phyloP scores from a whole-genome alignment of 202 grass and related monocot species.

The Digitaria exilis region DNA sequence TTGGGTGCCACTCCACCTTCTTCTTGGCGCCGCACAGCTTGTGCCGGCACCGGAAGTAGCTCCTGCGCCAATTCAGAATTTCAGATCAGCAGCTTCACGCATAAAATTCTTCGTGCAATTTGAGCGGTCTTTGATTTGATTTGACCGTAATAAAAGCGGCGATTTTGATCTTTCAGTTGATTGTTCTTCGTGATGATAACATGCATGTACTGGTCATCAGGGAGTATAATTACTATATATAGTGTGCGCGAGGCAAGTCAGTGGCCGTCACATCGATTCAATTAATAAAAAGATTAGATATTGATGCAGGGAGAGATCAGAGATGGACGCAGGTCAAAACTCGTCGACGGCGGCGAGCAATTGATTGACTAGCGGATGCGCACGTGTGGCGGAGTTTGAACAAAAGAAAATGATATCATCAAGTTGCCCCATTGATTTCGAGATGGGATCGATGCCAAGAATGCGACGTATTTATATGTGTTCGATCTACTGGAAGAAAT shows the following conservation, averaged over 20 bases:
- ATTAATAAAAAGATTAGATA: neutral
- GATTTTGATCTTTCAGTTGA: neutral
- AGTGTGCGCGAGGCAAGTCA: neutral
- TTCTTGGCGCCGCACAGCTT: slow-evolving; percentile 68
- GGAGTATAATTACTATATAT: too few relatives aligned
- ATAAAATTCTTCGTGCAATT: neutral
- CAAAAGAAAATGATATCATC: neutral
- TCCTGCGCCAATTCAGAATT: slow-evolving; percentile 47
- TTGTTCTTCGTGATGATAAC: neutral
- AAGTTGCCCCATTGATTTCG: neutral
- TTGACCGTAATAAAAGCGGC: neutral
- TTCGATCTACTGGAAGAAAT: neutral
- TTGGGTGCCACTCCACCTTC: slow-evolving; percentile 73
- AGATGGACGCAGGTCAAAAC: slow-evolving; percentile 12
- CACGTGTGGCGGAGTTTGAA: neutral
- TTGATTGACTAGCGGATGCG: neutral
- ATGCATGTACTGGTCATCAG: too few relatives aligned
- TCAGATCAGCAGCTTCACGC: neutral
- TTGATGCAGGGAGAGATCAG: neutral
- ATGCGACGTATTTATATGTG: neutral
- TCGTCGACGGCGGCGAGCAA: slow-evolving; percentile 1
- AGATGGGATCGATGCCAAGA: neutral
- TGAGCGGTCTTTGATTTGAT: neutral
- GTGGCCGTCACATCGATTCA: slow-evolving; percentile 21
- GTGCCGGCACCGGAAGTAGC: slow-evolving; percentile 82